A percentile compares a stretch with the other conserved stretches of the same genome.
These are phyloP conservation scores for Globisporangium mamillatum DNA, from an alignment of 352 stramenopile genomes.

Conservation along the genomic window DNA sequence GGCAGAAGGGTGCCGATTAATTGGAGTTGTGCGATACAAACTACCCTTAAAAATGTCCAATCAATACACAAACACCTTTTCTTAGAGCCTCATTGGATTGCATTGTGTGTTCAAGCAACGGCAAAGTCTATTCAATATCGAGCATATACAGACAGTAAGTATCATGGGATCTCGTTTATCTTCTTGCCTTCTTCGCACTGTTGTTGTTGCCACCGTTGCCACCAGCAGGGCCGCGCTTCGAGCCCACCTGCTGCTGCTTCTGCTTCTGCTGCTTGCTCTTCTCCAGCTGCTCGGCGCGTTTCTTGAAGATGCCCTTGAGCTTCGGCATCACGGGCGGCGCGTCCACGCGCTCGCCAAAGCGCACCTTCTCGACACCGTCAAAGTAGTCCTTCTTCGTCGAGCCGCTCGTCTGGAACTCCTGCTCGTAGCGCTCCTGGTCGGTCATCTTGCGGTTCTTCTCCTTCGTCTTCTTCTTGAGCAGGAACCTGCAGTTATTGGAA, in stretches of 20 bases:
- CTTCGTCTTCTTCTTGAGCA: conserved; percentile 82
- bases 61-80: not conserved
- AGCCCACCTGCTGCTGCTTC: not conserved
- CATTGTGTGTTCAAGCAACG: not conserved
- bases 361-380: conserved; percentile 50
- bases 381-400: conserved; percentile 75
- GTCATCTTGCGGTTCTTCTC: conserved; percentile 68
- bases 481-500: conserved; percentile 26
- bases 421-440: conserved; percentile 77
- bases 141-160: not conserved
- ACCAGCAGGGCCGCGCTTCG: not conserved
- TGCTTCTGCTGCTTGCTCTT: conserved; percentile 25
- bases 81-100: not conserved
- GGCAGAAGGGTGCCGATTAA: conserved; percentile 12
- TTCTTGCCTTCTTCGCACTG: not conserved
- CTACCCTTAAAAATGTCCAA: not conserved
- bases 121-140: not conserved
- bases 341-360: conserved; percentile 77
- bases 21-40: not conserved
- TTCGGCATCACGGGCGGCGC: conserved; percentile 81
- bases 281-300: conserved; percentile 52
- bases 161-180: not conserved
- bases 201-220: not conserved
- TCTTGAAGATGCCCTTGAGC: conserved; percentile 79
- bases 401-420: conserved; percentile 67